phyloP scores from a whole-genome alignment of 345 rosid species.

The Populus simonii region DNA sequence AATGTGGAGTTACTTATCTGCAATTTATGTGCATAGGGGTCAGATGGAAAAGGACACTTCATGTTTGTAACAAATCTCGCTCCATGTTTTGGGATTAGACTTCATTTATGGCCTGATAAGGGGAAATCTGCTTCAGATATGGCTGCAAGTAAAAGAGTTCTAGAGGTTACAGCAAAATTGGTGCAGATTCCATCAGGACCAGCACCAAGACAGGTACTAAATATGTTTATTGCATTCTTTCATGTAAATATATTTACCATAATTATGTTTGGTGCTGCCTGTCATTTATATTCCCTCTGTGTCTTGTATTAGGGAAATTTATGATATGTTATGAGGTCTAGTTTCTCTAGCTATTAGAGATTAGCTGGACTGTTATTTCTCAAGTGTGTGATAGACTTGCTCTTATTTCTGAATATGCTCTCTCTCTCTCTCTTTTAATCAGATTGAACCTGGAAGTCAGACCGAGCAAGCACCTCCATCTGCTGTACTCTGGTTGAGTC shows the following conservation, averaged over 20 bases:
- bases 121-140: conserved; percentile 46
- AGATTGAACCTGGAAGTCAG: conserved; percentile 98
- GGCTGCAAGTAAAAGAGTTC: conserved; percentile 54
- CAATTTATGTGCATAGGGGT: conserved; percentile 53
- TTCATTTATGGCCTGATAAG: conserved; percentile 93
- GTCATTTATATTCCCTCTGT: background rate
- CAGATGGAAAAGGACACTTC: conserved; percentile 77
- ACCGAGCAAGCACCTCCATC: conserved; percentile 99
- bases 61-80: conserved; percentile 91
- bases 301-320: conserved; percentile 2
- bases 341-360: conserved; percentile 1
- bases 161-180: conserved; percentile 92
- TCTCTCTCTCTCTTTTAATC: background rate
- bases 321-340: background rate
- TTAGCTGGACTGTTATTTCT: conserved; percentile 3
- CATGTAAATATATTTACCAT: background rate
- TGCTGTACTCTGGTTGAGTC: conserved; percentile 66
- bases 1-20: conserved; percentile 13
- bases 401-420: conserved; percentile 3
- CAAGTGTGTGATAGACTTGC: conserved; percentile 12
- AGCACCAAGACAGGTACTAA: conserved; percentile 83
- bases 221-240: conserved; percentile 3
- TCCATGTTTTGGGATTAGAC: conserved; percentile 91
- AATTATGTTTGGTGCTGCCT: background rate
- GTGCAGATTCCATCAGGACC: conserved; percentile 92